Evolutionary conservation across 2,329 filamentous ascomycete genomes (phyloP).

Genomic region (Ophiostoma piceae): DNA sequence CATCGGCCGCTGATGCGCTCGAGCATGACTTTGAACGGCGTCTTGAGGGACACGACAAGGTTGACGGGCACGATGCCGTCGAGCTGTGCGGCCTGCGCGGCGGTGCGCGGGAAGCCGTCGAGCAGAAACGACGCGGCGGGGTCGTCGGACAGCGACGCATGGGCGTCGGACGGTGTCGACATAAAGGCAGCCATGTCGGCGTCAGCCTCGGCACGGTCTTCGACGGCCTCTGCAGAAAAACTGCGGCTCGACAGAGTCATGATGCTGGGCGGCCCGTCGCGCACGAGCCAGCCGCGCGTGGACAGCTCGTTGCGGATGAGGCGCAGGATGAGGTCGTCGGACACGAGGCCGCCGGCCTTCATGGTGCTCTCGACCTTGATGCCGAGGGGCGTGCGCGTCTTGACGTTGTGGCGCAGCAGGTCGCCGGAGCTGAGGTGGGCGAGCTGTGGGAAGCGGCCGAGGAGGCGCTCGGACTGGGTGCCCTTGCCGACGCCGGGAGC

Average conservation of each 20-base stretch:
- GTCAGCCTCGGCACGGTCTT: slow-evolving; percentile 23
- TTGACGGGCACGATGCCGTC: slow-evolving; percentile 89
- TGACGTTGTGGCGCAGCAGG: slow-evolving; percentile 85
- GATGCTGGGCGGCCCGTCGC: slow-evolving; percentile 40
- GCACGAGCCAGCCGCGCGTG: slow-evolving; percentile 73
- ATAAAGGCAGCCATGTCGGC: slow-evolving; percentile 29
- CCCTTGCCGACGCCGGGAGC: slow-evolving; percentile 97
- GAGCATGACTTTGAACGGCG: slow-evolving; percentile 79
- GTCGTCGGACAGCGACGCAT: slow-evolving; percentile 52
- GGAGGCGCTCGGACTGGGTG: slow-evolving; percentile 85
- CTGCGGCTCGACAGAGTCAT: slow-evolving; percentile 41
- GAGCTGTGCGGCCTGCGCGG: slow-evolving; percentile 69
- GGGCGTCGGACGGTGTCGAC: background rate
- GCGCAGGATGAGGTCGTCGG: slow-evolving; percentile 84
- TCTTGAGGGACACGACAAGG: slow-evolving; percentile 79
- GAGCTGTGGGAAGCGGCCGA: slow-evolving; percentile 80
- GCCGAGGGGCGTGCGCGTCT: slow-evolving; percentile 77
- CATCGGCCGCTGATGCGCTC: slow-evolving; percentile 86
- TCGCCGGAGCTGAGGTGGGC: slow-evolving; percentile 92
- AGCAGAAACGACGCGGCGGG: slow-evolving; percentile 86
- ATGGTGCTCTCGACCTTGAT: slow-evolving; percentile 87
- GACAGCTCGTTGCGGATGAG: slow-evolving; percentile 87
- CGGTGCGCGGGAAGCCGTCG: slow-evolving; percentile 91
- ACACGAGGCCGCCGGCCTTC: slow-evolving; percentile 81
- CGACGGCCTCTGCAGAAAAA: too few relatives aligned